Percentiles rank a stretch among this genome's conserved stretches.
These are phyloP conservation scores for Chlorophyllum brunneum DNA, from an alignment of 768 basidiomycete species.

Conservation along the genomic window DNA sequence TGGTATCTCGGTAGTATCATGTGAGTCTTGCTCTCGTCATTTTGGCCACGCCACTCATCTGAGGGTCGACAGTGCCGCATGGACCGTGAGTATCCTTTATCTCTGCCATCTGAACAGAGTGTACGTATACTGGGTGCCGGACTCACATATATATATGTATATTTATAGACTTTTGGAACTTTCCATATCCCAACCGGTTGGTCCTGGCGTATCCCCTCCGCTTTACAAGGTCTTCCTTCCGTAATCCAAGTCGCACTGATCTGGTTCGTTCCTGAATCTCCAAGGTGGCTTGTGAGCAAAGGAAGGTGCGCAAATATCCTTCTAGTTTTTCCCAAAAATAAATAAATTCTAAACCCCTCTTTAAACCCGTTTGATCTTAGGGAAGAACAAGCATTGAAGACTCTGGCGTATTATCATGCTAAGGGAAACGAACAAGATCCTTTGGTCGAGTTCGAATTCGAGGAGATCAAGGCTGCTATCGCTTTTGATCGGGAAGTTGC, in stretches of 20 bases:
- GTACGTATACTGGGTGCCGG: too few species aligned
- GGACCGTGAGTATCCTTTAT: slow-evolving; percentile 36
- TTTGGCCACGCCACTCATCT: background rate
- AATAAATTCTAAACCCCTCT: background rate
- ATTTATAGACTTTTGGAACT: slow-evolving; percentile 55
- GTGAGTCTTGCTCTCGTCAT: slow-evolving; percentile 29
- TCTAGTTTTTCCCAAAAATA: background rate
- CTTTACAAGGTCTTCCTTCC: slow-evolving; percentile 60
- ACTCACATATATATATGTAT: background rate
- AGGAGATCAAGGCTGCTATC: slow-evolving; percentile 61
- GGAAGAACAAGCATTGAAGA: slow-evolving; percentile 42
- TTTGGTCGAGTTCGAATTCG: slow-evolving; percentile 56
- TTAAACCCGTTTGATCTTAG: too few species aligned
- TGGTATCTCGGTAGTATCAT: slow-evolving; percentile 63
- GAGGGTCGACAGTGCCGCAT: slow-evolving; percentile 47
- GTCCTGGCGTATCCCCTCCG: slow-evolving; percentile 72
- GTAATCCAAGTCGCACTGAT: slow-evolving; percentile 55
- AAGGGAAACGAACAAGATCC: slow-evolving; percentile 47
- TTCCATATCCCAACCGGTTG: slow-evolving; percentile 55
- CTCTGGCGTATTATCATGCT: slow-evolving; percentile 55
- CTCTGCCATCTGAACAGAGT: background rate
- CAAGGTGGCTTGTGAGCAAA: slow-evolving; percentile 68
- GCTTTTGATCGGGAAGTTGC: slow-evolving; percentile 38
- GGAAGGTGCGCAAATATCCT: slow-evolving; percentile 30
- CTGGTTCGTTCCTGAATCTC: slow-evolving; percentile 67